Conservation (phyloP, 208 protist genomes). For the Leishmania amazonensis region DNA sequence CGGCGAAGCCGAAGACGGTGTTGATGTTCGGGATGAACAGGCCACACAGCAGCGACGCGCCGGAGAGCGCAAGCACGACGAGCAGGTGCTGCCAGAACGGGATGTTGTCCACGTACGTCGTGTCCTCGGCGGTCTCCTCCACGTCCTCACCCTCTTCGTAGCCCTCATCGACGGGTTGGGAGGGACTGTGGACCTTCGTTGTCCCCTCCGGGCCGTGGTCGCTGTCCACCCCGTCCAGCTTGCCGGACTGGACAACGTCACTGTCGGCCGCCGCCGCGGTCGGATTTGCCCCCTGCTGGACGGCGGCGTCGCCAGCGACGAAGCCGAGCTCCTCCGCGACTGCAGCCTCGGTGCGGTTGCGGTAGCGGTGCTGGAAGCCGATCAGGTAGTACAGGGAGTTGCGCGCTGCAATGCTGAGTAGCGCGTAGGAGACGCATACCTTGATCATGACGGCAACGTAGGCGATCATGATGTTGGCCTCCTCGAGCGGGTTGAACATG, state of each 20-base stretch:
- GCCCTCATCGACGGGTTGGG: background rate
- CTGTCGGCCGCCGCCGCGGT: background rate
- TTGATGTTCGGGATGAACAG: slow-evolving; percentile 79
- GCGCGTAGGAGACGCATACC: slow-evolving; percentile 56
- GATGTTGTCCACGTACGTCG: slow-evolving; percentile 51
- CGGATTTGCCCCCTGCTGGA: background rate
- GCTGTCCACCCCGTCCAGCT: background rate
- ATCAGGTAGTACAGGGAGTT: slow-evolving; percentile 64
- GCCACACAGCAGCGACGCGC: slow-evolving; percentile 49
- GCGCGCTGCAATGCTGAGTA: slow-evolving; percentile 43
- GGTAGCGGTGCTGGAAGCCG: slow-evolving; percentile 44
- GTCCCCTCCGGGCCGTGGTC: background rate
- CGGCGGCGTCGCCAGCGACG: background rate
- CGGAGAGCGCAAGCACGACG: slow-evolving; percentile 29
- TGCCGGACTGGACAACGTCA: background rate
- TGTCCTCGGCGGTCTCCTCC: slow-evolving; percentile 18
- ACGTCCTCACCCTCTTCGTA: slow-evolving; percentile 1
- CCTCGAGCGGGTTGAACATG: slow-evolving; percentile 54
- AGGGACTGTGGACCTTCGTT: background rate
- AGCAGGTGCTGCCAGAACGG: slow-evolving; percentile 44
- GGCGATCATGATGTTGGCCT: slow-evolving; percentile 43
- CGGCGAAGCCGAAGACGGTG: slow-evolving; percentile 60
- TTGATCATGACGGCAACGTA: slow-evolving; percentile 65
- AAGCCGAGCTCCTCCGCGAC: background rate
- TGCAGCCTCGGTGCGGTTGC: slow-evolving; percentile 5